These are phyloP conservation scores for Cinnamomum micranthum DNA, from an alignment of 164 flowering plant species.

Conservation along the genomic window DNA sequence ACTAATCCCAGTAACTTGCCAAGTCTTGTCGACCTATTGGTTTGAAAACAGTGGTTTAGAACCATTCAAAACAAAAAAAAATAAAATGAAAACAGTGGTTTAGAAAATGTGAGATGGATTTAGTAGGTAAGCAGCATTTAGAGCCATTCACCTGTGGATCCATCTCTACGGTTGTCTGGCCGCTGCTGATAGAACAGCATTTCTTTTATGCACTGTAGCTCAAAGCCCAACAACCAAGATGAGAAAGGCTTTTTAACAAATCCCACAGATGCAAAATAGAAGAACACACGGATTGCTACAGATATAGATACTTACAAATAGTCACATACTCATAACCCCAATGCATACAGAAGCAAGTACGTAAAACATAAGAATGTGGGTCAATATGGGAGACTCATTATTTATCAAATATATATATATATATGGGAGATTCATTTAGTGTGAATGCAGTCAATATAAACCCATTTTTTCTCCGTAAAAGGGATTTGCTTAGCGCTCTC, in stretches of 20 bases:
- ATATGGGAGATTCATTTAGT: too few species aligned
- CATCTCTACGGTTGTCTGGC: slow-evolving; percentile 80
- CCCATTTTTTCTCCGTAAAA: too few species aligned
- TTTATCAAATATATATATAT: too few species aligned
- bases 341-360: not conserved
- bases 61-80: too few species aligned
- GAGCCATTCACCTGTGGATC: slow-evolving; percentile 59
- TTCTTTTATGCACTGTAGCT: slow-evolving; percentile 18
- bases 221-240: slow-evolving; percentile 1
- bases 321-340: not conserved
- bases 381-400: too few species aligned
- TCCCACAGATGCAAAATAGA: slow-evolving; percentile 4
- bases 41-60: too few species aligned
- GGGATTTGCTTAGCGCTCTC: too few species aligned
- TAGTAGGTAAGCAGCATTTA: slow-evolving; percentile 44
- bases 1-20: too few species aligned
- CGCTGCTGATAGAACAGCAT: slow-evolving; percentile 34
- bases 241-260: slow-evolving; percentile 11
- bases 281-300: not conserved
- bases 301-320: not conserved
- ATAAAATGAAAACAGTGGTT: too few species aligned
- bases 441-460: too few species aligned
- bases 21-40: too few species aligned
- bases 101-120: slow-evolving; percentile 49
- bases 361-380: too few species aligned